Percentiles rank a stretch among this genome's conserved stretches.
phyloP scores from a whole-genome alignment of 1,284 basidiomycete genomes.

The Ganoderma lingzhi region DNA sequence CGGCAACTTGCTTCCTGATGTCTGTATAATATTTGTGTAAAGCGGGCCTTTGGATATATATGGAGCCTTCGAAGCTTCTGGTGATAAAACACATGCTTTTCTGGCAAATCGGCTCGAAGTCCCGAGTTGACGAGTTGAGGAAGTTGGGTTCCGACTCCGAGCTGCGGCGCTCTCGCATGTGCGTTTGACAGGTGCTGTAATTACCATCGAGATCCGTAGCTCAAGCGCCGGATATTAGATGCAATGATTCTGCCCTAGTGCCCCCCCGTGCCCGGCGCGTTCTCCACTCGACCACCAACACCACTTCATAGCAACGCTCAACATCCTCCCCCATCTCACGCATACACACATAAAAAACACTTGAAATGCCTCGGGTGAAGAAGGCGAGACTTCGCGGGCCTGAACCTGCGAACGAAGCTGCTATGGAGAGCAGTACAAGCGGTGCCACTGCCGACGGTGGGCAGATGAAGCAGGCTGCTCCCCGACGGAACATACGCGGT shows the following conservation, averaged over 20 bases:
- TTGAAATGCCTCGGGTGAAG: not conserved
- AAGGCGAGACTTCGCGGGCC: not conserved
- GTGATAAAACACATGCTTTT: not conserved
- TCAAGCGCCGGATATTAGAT: not conserved
- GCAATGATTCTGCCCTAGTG: not conserved
- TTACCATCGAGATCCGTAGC: not conserved
- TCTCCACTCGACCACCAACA: not conserved
- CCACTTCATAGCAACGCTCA: not conserved
- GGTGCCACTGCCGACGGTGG: conserved; percentile 7
- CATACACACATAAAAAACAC: not conserved
- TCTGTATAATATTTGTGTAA: conserved; percentile 8
- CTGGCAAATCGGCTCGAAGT: not conserved
- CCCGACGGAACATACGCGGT: not conserved
- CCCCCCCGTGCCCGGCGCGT: not conserved
- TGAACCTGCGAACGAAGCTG: not conserved
- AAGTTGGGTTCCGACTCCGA: not conserved
- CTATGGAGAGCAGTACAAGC: not conserved
- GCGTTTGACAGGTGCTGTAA: not conserved
- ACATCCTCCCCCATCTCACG: not conserved
- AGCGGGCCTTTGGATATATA: not conserved
- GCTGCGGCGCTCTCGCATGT: not conserved
- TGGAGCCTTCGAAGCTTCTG: not conserved
- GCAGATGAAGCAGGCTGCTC: not conserved
- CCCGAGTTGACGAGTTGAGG: not conserved
- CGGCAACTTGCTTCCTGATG: not conserved